phyloP scores from a whole-genome alignment of 2,329 filamentous ascomycete genomes.

The Penicillium sumatraense region DNA sequence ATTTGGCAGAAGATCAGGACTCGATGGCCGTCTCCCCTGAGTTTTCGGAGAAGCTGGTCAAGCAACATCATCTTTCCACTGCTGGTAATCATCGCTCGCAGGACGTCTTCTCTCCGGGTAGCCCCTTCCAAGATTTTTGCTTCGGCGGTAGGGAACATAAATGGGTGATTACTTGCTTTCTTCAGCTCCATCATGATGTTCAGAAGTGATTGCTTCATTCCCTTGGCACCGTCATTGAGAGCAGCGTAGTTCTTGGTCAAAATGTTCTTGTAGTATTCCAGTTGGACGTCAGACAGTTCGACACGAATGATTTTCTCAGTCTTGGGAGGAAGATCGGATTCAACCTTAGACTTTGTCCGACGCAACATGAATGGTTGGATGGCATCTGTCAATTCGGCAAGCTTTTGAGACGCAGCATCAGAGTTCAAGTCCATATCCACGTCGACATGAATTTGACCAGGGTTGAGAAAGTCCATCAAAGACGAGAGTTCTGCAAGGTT shows the following conservation, averaged over 20 bases:
- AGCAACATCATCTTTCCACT: slow-evolving; percentile 99
- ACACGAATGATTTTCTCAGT: slow-evolving; percentile 99
- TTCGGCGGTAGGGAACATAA: slow-evolving; percentile 95
- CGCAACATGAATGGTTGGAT: slow-evolving; percentile 95
- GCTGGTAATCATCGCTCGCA: slow-evolving; percentile 91
- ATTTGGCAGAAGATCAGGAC: slow-evolving; percentile 99
- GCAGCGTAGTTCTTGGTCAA: slow-evolving; percentile 95
- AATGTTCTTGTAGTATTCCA: slow-evolving; percentile 99
- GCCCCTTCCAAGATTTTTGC: slow-evolving; percentile 83
- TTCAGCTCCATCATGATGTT: slow-evolving; percentile 99
- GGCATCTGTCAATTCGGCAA: slow-evolving; percentile 79
- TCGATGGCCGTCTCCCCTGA: slow-evolving; percentile 91
- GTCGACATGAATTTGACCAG: slow-evolving; percentile 89
- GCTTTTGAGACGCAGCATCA: slow-evolving; percentile 81
- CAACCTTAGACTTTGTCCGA: slow-evolving; percentile 95
- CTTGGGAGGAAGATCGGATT: slow-evolving; percentile 94
- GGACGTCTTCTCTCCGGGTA: slow-evolving; percentile 80
- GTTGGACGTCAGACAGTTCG: slow-evolving; percentile 91
- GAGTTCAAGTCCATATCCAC: slow-evolving; percentile 85
- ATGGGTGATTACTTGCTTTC: slow-evolving; percentile 98
- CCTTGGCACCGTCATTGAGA: slow-evolving; percentile 84
- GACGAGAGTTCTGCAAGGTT: slow-evolving; percentile 91
- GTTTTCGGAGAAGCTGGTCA: slow-evolving; percentile 89
- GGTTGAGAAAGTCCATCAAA: slow-evolving; percentile 94
- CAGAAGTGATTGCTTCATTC: slow-evolving; percentile 90